phyloP scores from a whole-genome alignment of 805 yeast species.

The Ogataea nitratoaversa region DNA sequence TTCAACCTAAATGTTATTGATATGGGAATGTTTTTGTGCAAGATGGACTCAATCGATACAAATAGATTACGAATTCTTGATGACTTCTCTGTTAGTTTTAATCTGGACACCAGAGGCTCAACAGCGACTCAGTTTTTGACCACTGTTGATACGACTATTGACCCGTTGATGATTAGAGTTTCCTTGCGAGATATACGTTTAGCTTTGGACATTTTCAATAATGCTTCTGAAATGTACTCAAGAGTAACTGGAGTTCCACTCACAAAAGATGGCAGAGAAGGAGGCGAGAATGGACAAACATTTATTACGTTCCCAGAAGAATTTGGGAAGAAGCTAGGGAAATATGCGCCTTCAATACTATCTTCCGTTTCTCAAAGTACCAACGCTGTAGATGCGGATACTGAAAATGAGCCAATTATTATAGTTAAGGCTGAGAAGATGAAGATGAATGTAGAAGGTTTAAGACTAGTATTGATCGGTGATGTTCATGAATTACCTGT shows the following conservation, averaged over 20 bases:
- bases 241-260: slow-evolving; percentile 14
- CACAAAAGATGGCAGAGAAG: slow-evolving; percentile 2
- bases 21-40: slow-evolving; percentile 81
- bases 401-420: slow-evolving; percentile 30
- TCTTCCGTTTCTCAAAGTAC: slow-evolving; percentile 43
- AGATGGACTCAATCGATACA: slow-evolving; percentile 64
- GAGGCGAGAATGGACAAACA: slow-evolving; percentile 12
- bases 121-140: slow-evolving; percentile 55
- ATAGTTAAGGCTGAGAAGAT: slow-evolving; percentile 67
- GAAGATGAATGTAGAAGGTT: slow-evolving; percentile 63
- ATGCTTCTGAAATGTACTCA: slow-evolving; percentile 54
- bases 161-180: slow-evolving; percentile 74
- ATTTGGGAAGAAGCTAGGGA: slow-evolving; percentile 53
- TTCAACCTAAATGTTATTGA: slow-evolving; percentile 65
- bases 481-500: slow-evolving; percentile 90
- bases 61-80: slow-evolving; percentile 72
- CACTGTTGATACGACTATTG: slow-evolving; percentile 64
- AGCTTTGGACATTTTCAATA: slow-evolving; percentile 69
- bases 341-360: slow-evolving; percentile 64
- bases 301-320: slow-evolving; percentile 54
- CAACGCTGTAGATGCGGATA: slow-evolving; percentile 6
- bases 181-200: slow-evolving; percentile 83
- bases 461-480: slow-evolving; percentile 80
- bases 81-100: slow-evolving; percentile 77
- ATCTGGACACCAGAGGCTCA: slow-evolving; percentile 69